A percentile compares a stretch with the other conserved stretches of the same genome.
These are phyloP conservation scores for Voacanga thouarsii DNA, from an alignment of 257 asterid genomes.

Conservation along the genomic window DNA sequence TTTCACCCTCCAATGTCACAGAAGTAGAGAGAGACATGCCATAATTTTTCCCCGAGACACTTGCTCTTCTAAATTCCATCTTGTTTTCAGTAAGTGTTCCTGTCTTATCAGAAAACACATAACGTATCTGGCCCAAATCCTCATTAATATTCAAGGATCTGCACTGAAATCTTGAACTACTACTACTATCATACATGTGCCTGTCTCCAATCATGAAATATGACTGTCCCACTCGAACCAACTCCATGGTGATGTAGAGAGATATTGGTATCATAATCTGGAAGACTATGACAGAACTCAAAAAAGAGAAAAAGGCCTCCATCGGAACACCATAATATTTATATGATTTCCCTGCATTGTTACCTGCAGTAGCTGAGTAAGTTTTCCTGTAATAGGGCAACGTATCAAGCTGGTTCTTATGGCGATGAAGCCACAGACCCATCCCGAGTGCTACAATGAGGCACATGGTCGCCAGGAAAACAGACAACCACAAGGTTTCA, in stretches of 20 bases:
- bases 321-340: conserved; percentile 85
- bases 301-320: conserved; percentile 90
- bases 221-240: conserved; percentile 96
- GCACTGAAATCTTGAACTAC: conserved; percentile 93
- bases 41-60: conserved; percentile 77
- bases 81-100: conserved; percentile 97
- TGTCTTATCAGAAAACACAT: conserved; percentile 89
- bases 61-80: conserved; percentile 93
- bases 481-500: conserved; percentile 90
- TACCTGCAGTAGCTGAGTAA: conserved; percentile 35
- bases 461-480: conserved; percentile 86
- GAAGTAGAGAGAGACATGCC: conserved; percentile 37
- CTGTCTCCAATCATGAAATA: conserved; percentile 95
- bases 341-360: conserved; percentile 50
- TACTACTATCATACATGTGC: conserved; percentile 71
- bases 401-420: conserved; percentile 64
- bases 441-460: conserved; percentile 77
- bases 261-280: conserved; percentile 99
- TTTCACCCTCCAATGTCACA: conserved; percentile 37
- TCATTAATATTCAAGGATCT: conserved; percentile 97
- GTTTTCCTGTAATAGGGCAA: conserved; percentile 85
- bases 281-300: conserved; percentile 94
- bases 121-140: conserved; percentile 96
- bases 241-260: conserved; percentile 97
- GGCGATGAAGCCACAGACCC: conserved; percentile 83